Base-by-base conservation (phyloP, 768 basidiomycete species). In the Agaricus bisporus region DNA sequence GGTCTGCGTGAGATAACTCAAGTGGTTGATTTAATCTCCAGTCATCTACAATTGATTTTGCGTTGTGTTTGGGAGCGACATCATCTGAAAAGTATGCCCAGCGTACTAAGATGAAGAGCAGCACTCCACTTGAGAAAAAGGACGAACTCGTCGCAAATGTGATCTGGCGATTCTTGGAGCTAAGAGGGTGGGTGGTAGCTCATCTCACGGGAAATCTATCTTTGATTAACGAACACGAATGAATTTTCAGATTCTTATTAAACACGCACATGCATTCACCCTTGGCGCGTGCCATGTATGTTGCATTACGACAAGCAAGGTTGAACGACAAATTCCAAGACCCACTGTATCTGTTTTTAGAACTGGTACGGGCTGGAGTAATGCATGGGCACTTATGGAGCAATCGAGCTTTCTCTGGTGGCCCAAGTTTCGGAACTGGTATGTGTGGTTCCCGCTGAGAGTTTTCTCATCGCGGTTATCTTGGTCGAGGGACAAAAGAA, bases 251-350 rank as follows among this genome's bases (percentile, higher is more conserved):
- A 59, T 97, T 98, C 78, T 77, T 97, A 54, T 70, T 88, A 58
- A 91, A 90, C 65, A 80, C 86, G 4, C 95, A 98, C 70, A 83
- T 80, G 37, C 95, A 97, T 66, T 90, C 92, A 3, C 78, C 90
- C 32, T 74, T 97, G 62, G 95, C 94, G 39, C 83, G 92, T 54
- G 97, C 97, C 7, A 91, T 98, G 82, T 82, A 90, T 68, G 80
- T 77, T 25, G 91, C 91, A 14, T 75, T 95, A 64, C 80, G 82
- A 59, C 76, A 74, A 32, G 83, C 90, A 5, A 82, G 89, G 37
- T 70, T 98, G 61, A 97, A 95, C 67, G 97, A 99, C 77, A 97
- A 97, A 72, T 98, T 98, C 78, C 97, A 99, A 68, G 97, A 98
- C 68, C 82, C 97, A 2, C 73, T 98, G 1, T 98, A 93, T 68